Percentiles rank a stretch among this genome's conserved stretches.
These are phyloP conservation scores for Corchorus capsularis DNA, from an alignment of 345 rosid species.

Conservation along the genomic window DNA sequence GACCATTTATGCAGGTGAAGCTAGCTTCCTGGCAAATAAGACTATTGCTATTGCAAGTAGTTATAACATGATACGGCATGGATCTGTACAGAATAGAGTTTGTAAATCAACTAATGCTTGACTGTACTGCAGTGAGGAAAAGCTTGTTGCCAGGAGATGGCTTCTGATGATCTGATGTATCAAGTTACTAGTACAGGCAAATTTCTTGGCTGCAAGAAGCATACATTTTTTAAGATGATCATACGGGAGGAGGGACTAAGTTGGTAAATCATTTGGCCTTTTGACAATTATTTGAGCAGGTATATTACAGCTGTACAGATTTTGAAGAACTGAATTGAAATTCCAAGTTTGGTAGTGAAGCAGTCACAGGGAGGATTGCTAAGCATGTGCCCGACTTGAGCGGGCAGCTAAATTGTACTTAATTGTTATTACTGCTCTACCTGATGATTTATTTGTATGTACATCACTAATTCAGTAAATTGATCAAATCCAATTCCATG, in stretches of 20 bases:
- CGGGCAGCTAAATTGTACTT: conserved; percentile 14
- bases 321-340: conserved; percentile 29
- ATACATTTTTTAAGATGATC: conserved; percentile 32
- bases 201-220: conserved; percentile 17
- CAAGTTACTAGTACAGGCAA: background rate
- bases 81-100: conserved; percentile 33
- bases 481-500: conserved; percentile 22
- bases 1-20: conserved; percentile 17
- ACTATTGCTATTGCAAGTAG: conserved; percentile 17
- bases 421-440: conserved; percentile 25
- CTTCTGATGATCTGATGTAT: conserved; percentile 20
- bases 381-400: conserved; percentile 22
- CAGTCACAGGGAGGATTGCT: conserved; percentile 17
- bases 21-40: conserved; percentile 22
- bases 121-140: conserved; percentile 16
- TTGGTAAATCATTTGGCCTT: conserved; percentile 18
- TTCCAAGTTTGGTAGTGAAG: conserved; percentile 23
- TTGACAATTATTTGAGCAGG: conserved; percentile 23
- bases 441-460: conserved; percentile 38
- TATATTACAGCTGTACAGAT: conserved; percentile 44
- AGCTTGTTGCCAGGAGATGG: conserved; percentile 6
- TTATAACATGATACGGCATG: conserved; percentile 20
- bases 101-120: conserved; percentile 23
- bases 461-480: conserved; percentile 26
- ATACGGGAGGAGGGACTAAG: conserved; percentile 20